phyloP scores from a whole-genome alignment of 1,284 basidiomycete species.

The Papiliotrema terrestris region DNA sequence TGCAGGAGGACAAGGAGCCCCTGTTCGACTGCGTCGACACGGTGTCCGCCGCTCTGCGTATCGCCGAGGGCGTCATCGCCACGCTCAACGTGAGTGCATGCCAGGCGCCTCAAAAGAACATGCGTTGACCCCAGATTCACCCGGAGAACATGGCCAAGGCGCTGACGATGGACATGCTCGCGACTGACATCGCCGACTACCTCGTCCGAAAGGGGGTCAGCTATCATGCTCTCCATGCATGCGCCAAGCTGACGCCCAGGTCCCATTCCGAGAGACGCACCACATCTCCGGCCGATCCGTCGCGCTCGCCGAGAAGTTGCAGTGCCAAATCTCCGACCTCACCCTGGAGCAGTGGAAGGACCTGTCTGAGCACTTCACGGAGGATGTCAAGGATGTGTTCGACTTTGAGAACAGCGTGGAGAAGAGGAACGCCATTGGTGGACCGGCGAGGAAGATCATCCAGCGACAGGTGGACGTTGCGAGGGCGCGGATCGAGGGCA shows the following conservation, averaged over 20 bases:
- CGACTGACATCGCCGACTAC: constrained; percentile 96
- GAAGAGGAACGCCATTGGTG: constrained; percentile 85
- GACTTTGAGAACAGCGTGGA: constrained; percentile 96
- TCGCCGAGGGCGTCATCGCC: constrained; percentile 89
- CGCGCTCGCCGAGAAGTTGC: constrained; percentile 80
- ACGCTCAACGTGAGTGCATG: constrained; percentile 66
- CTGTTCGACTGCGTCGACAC: constrained; percentile 93
- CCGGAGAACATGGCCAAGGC: constrained; percentile 83
- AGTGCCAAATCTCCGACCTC: constrained; percentile 76
- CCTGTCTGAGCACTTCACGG: constrained; percentile 72
- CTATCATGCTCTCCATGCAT: neutral
- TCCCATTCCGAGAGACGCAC: constrained; percentile 96
- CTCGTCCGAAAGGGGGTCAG: constrained; percentile 82
- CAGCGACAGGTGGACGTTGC: constrained; percentile 76
- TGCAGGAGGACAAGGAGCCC: constrained; percentile 98
- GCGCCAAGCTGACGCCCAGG: constrained; percentile 39
- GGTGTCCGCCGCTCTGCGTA: constrained; percentile 81
- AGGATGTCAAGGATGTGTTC: constrained; percentile 78
- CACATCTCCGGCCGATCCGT: constrained; percentile 96
- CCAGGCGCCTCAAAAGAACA: neutral
- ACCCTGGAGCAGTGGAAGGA: constrained; percentile 72
- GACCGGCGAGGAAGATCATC: constrained; percentile 79
- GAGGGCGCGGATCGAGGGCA: constrained; percentile 52
- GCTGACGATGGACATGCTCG: constrained; percentile 93
- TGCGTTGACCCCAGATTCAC: constrained; percentile 61